Evolutionary conservation across 1,284 basidiomycete genomes (phyloP), one percentile per base, ranked within the genome.

Genomic region (Phellopilus nigrolimitatus): DNA sequence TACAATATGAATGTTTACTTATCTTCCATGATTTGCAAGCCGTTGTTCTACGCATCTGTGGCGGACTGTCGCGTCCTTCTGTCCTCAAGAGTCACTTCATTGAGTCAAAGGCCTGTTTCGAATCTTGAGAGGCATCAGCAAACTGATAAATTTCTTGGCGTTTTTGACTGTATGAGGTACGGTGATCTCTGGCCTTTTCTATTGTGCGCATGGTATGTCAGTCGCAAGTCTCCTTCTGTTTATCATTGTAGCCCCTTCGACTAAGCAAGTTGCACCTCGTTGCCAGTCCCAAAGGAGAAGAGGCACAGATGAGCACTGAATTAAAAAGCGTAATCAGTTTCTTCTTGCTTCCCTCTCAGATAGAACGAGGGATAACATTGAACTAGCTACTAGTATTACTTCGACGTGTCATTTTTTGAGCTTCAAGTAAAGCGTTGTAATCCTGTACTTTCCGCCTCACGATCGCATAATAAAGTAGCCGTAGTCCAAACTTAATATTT

Each of bases 251-350:
- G 21, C 15, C n/a, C 19, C n/a, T n/a, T n/a, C n/a, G n/a, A n/a
- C n/a, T n/a, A n/a, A n/a, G n/a, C n/a, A n/a, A 49, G 25, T 27
- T 37, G 4, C 34, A 30, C 17, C 15, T 49, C 9, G 24, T 47
- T n/a, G 34, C 30, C 4, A 21, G 34, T 17, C 22, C 40, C 13
- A 27, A 51, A 17, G 49, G 39, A 12, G 49, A 45, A 15, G 49
- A 44, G 25, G 49, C 34, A 6, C 21, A 45, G 43, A 34, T 36
- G 13, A 15, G 22, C 3, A 9, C 25, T 34, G 49, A 51, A 6
- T n/a, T n/a, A n/a, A n/a, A n/a, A n/a, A 19, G 28, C 25, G 33
- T 42, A 6, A 33, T 34, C 36, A 36, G 21, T 13, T 36, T 30
- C 17, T 12, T 17, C 8, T 25, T 21, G 10, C 5, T 43, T 43